Evolutionary conservation across 2,329 filamentous ascomycete genomes (phyloP), one percentile per base, ranked within the genome.

Genomic region (Hypoxylon sp.): DNA sequence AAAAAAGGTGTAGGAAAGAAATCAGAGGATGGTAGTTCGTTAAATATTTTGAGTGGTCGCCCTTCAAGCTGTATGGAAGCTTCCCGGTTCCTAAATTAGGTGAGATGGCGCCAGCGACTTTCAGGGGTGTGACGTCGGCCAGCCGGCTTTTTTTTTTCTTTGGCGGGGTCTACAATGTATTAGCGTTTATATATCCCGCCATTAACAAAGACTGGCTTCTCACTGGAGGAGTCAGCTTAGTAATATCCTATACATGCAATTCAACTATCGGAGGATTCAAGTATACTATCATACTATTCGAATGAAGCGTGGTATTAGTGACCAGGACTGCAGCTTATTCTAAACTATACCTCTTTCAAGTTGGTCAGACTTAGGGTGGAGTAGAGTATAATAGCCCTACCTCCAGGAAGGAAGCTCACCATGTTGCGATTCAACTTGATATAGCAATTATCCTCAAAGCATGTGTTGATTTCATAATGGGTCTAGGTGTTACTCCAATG

Each of bases 91-190:
- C 29, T 35, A 43, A 44, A 40, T 36, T 44, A 50, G 9, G 19
- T 36, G 16, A 15, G 45, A 54, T 57, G 50, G 54, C 50, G 54
- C 54, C 46, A 55, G 51, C 55, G 45, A n/a, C 17, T 16, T 8
- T 12, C 41, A 32, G 21, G 9, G 38, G 45, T 57, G 51, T 62
- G 61, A 64, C 57, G 60, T 63, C 56, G 61, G 58, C 20, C 29
- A 35, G 44, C 26, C 30, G 36, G 43, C 19, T 7, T 26, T 55
- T 48, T 59, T 60, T 60, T 54, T 46, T 42, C 52, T 20, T 55
- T 57, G 60, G 60, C 58, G 62, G 62, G 62, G 52, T 55, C 31
- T 30, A 19, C 36, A 26, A 48, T 25, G 32, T 25, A 16, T 13
- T 27, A 12, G 19, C 29, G 12, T 42, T 42, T 42, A 25, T 20